Conservation (phyloP, 2,329 filamentous ascomycete genomes). For the Pestalotiopsis sp. region DNA sequence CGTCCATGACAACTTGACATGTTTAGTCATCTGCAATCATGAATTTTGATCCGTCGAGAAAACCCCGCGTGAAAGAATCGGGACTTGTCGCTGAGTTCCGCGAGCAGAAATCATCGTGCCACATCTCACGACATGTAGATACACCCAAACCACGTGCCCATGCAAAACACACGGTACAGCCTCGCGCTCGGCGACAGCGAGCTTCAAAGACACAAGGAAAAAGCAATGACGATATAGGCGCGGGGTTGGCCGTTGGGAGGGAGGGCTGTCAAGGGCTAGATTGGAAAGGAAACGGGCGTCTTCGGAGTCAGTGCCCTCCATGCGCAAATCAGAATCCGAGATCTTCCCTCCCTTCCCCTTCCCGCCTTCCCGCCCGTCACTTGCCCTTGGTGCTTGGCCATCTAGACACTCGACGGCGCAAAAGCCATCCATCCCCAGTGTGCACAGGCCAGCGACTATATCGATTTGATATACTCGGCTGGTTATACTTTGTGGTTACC, state of each 20-base stretch:
- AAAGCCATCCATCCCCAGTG: too few species aligned
- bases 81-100: not conserved
- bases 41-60: not conserved
- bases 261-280: not conserved
- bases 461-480: too few species aligned
- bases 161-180: not conserved
- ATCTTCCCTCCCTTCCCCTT: conserved; percentile 2
- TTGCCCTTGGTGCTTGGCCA: not conserved
- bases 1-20: not conserved
- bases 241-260: not conserved
- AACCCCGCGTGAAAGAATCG: not conserved
- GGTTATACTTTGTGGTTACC: too few species aligned
- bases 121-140: not conserved
- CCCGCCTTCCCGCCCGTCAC: not conserved
- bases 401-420: not conserved
- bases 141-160: not conserved
- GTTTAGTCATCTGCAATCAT: not conserved
- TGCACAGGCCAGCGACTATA: too few species aligned
- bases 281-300: not conserved
- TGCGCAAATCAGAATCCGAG: not conserved
- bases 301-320: conserved; percentile 1
- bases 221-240: conserved; percentile 7
- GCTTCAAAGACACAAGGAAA: not conserved
- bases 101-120: not conserved
- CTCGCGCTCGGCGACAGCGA: not conserved